phyloP scores from a whole-genome alignment of 768 basidiomycete species.

The Rhizopogon vulgaris region DNA sequence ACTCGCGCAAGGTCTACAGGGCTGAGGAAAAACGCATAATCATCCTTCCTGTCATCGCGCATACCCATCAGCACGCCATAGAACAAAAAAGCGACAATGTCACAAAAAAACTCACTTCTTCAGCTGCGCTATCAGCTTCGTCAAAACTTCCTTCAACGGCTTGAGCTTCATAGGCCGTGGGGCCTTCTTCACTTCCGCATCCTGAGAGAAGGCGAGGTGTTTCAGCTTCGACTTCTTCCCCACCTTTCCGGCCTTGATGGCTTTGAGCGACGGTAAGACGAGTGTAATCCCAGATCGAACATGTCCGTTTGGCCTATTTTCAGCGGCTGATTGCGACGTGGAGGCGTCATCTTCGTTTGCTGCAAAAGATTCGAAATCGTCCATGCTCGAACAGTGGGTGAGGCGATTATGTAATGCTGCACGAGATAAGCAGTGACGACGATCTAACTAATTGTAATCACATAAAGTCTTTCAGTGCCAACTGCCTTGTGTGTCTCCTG shows the following conservation, averaged over 20 bases:
- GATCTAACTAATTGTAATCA: background rate
- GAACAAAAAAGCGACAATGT: background rate
- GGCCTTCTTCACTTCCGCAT: constrained; percentile 27
- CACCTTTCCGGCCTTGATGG: constrained; percentile 50
- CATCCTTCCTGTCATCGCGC: constrained; percentile 57
- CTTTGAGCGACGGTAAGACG: constrained; percentile 61
- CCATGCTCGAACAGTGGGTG: constrained; percentile 19
- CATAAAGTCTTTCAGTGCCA: too few relatives aligned
- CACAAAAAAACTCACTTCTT: constrained; percentile 51
- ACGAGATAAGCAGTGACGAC: constrained; percentile 1
- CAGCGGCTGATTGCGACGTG: constrained; percentile 19
- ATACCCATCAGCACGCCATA: constrained; percentile 5
- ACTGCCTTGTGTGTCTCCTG: too few relatives aligned
- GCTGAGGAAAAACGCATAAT: constrained; percentile 75
- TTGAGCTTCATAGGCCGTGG: constrained; percentile 67
- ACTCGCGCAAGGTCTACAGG: constrained; percentile 61
- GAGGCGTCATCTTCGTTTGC: constrained; percentile 25
- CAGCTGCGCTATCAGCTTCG: constrained; percentile 60
- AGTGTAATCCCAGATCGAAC: constrained; percentile 52
- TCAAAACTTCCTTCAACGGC: constrained; percentile 69
- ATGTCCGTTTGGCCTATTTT: constrained; percentile 10
- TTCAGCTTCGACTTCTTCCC: constrained; percentile 41
- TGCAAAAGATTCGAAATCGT: constrained; percentile 21
- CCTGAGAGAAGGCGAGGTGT: constrained; percentile 16
- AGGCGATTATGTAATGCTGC: constrained; percentile 7